phyloP scores from a whole-genome alignment of 139 green algal genomes.

The Eudorina sp. region DNA sequence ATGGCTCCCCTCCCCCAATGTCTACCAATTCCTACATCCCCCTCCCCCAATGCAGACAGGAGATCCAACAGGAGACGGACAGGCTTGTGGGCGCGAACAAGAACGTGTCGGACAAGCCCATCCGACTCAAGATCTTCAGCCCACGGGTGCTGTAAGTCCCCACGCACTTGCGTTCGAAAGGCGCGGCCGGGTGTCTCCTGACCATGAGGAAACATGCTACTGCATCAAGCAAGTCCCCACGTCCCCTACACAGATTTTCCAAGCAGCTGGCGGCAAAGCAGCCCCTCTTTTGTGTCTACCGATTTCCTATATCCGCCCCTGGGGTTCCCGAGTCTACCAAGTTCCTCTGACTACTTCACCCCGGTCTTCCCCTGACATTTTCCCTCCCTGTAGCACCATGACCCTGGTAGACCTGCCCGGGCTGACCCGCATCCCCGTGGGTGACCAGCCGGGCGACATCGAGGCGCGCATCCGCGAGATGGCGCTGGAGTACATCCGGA shows the following conservation, averaged over 20 bases:
- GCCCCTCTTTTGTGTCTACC: too few relatives aligned
- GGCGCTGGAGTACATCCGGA: conserved; percentile 91
- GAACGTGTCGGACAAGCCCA: conserved; percentile 95
- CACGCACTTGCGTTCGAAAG: too few relatives aligned
- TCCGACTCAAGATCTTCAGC: conserved; percentile 94
- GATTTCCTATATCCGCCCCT: too few relatives aligned
- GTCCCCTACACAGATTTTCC: too few relatives aligned
- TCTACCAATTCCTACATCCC: too few relatives aligned
- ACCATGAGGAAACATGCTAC: too few relatives aligned
- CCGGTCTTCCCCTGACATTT: background rate
- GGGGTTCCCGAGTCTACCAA: too few relatives aligned
- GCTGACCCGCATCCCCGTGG: conserved; percentile 97
- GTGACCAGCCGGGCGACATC: conserved; percentile 97
- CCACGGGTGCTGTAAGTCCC: conserved; percentile 90
- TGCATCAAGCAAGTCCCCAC: too few relatives aligned
- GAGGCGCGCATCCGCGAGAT: conserved; percentile 90
- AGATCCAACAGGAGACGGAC: conserved; percentile 96
- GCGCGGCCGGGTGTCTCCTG: too few relatives aligned
- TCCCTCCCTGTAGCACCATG: conserved; percentile 86
- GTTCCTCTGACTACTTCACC: too few relatives aligned
- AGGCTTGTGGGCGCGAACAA: conserved; percentile 88
- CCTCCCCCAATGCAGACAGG: conserved; percentile 63
- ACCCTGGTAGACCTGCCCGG: conserved; percentile 98
- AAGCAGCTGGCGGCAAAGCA: too few relatives aligned
- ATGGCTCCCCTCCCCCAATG: too few relatives aligned